Conservation (phyloP, 148 eudicot genomes). For the Vaccinium corymbosum region DNA sequence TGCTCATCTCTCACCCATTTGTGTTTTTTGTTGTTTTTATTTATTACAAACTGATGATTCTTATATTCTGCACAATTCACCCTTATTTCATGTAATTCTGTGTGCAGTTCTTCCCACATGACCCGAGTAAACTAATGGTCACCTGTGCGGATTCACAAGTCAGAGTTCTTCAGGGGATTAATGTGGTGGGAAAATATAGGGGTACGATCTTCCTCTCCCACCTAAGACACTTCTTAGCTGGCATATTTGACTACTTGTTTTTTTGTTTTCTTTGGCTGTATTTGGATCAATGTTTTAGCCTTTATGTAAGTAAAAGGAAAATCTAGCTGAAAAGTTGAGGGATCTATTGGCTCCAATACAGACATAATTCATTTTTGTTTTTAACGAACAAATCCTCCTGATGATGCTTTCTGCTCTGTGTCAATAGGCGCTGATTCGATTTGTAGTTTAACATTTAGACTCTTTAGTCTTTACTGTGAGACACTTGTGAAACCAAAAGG, state of each 20-base stretch:
- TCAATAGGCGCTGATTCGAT: not conserved
- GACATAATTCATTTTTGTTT: not conserved
- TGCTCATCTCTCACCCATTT: constrained; percentile 24
- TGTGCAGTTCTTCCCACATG: constrained; percentile 76
- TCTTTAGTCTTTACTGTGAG: not conserved
- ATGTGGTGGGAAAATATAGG: constrained; percentile 70
- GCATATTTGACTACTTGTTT: constrained; percentile 4
- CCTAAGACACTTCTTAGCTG: not conserved
- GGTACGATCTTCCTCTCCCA: constrained; percentile 35
- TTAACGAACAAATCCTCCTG: not conserved
- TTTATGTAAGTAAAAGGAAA: not conserved
- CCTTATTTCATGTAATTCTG: constrained; percentile 7
- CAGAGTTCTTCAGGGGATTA: constrained; percentile 60
- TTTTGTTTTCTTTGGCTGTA: not conserved
- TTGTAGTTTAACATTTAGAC: not conserved
- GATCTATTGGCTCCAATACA: not conserved
- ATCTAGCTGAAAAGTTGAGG: not conserved
- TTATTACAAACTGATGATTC: not conserved
- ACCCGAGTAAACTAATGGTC: constrained; percentile 76
- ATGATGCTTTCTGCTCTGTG: not conserved
- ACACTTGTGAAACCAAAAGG: not conserved
- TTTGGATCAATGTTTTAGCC: not conserved
- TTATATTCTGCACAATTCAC: not conserved
- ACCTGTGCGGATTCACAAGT: constrained; percentile 88
- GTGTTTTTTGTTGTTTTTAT: not conserved